These are phyloP conservation scores for Aspergillus fischeri DNA, from an alignment of 2,329 filamentous ascomycete genomes.

Conservation along the genomic window DNA sequence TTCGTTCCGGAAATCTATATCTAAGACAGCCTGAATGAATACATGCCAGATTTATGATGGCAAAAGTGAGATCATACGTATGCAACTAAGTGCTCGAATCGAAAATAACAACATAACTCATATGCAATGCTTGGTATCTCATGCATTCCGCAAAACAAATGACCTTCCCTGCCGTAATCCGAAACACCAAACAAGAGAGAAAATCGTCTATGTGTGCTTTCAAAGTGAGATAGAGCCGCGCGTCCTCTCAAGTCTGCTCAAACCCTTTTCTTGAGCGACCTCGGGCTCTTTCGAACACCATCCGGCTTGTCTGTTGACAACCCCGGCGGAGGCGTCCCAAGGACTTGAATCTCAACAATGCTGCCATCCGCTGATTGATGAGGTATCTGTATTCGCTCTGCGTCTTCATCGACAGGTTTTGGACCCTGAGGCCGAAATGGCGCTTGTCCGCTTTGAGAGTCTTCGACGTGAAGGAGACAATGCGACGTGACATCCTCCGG, in stretches of 20 bases:
- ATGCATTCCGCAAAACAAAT: conserved; percentile 12
- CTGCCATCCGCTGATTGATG: neutral
- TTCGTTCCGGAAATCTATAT: neutral
- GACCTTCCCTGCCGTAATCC: conserved; percentile 3
- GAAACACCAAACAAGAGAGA: neutral
- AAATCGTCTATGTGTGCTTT: neutral
- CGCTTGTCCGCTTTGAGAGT: neutral
- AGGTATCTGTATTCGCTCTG: neutral
- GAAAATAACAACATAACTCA: neutral
- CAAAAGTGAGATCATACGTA: neutral
- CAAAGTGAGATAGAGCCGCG: conserved; percentile 3
- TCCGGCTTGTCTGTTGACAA: neutral
- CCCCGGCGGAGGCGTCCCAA: conserved; percentile 21
- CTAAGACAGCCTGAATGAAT: neutral
- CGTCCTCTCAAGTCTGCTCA: neutral
- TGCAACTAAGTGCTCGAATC: neutral
- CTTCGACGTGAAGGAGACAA: neutral
- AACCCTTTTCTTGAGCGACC: neutral
- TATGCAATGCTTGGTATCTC: conserved; percentile 20
- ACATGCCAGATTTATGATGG: neutral
- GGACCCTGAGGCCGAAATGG: neutral
- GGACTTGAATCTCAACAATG: conserved; percentile 22
- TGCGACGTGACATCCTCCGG: neutral
- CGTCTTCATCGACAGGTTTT: neutral
- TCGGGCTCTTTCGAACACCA: neutral